phyloP scores from a whole-genome alignment of 2,329 filamentous ascomycete species.

The Trichophyton schoenleinii region DNA sequence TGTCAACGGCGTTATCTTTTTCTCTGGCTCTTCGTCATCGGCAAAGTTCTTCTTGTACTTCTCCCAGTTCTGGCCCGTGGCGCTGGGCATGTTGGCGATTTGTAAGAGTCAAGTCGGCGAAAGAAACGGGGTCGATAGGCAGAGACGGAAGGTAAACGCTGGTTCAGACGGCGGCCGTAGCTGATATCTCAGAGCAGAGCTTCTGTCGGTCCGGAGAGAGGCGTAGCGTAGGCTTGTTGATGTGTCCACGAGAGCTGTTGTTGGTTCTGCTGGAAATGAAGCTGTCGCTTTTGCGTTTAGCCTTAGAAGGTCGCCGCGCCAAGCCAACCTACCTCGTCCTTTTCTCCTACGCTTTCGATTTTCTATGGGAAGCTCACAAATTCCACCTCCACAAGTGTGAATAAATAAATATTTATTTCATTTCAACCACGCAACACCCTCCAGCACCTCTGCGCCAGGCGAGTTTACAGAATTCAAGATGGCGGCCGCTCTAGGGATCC shows the following conservation, averaged over 20 bases:
- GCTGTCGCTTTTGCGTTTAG: not conserved
- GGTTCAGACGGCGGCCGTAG: not conserved
- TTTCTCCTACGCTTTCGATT: not conserved
- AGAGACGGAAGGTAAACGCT: not conserved
- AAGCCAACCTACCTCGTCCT: constrained; percentile 6
- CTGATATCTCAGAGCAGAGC: not conserved
- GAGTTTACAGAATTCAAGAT: constrained; percentile 27
- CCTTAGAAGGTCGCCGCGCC: constrained; percentile 7
- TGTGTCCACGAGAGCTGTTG: constrained; percentile 5
- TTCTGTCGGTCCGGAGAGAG: not conserved
- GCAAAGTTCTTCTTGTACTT: constrained; percentile 97
- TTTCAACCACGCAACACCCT: not conserved
- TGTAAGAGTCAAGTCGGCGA: constrained; percentile 12
- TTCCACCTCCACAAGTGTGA: constrained; percentile 2
- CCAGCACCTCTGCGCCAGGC: not conserved
- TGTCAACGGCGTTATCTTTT: constrained; percentile 95
- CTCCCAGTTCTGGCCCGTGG: constrained; percentile 90
- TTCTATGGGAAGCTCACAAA: constrained; percentile 6
- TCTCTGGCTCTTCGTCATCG: constrained; percentile 95
- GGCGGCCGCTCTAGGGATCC: constrained; percentile 37
- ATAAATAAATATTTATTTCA: not conserved
- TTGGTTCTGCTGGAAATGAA: not conserved
- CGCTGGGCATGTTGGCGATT: constrained; percentile 62
- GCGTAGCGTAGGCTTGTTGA: not conserved
- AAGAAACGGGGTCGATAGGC: not conserved